These are phyloP conservation scores for Candida silvatica DNA, from an alignment of 805 yeast genomes.

Conservation along the genomic window DNA sequence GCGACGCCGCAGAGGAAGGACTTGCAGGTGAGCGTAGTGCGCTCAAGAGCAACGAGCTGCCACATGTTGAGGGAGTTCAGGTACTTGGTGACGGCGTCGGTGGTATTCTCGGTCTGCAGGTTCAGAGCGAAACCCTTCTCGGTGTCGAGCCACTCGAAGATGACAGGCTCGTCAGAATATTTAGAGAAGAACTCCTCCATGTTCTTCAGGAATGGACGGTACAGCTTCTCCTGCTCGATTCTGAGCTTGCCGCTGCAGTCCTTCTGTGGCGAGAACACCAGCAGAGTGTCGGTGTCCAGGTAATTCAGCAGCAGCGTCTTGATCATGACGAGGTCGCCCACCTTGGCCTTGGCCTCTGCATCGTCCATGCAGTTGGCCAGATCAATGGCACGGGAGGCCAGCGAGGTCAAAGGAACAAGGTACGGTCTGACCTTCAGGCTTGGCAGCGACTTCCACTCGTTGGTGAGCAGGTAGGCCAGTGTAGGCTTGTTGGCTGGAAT, in stretches of 20 bases:
- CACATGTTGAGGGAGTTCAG: slow-evolving; percentile 53
- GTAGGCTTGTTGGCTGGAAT: slow-evolving; percentile 52
- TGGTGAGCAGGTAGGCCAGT: slow-evolving; percentile 67
- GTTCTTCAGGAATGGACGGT: slow-evolving; percentile 63
- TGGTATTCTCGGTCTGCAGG: slow-evolving; percentile 52
- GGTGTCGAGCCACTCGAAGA: slow-evolving; percentile 61
- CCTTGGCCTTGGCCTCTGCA: slow-evolving; percentile 45
- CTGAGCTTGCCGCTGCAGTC: slow-evolving; percentile 84
- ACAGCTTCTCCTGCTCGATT: slow-evolving; percentile 67
- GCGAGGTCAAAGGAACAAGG: slow-evolving; percentile 78
- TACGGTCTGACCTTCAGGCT: slow-evolving; percentile 63
- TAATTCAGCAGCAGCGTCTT: slow-evolving; percentile 62
- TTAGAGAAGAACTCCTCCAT: slow-evolving; percentile 52
- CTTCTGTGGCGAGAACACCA: slow-evolving; percentile 70
- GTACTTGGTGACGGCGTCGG: slow-evolving; percentile 56
- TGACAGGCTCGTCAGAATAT: slow-evolving; percentile 24
- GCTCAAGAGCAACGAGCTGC: slow-evolving; percentile 84
- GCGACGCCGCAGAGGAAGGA: slow-evolving; percentile 79
- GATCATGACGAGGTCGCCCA: slow-evolving; percentile 53
- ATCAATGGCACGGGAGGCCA: slow-evolving; percentile 83
- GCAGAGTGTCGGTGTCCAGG: slow-evolving; percentile 88
- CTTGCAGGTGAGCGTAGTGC: slow-evolving; percentile 78
- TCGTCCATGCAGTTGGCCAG: slow-evolving; percentile 36
- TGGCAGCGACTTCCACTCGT: slow-evolving; percentile 82
- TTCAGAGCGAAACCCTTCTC: slow-evolving; percentile 77